These are phyloP conservation scores for Aureobasidium namibiae DNA, from an alignment of 2,329 filamentous ascomycete species.

Conservation along the genomic window DNA sequence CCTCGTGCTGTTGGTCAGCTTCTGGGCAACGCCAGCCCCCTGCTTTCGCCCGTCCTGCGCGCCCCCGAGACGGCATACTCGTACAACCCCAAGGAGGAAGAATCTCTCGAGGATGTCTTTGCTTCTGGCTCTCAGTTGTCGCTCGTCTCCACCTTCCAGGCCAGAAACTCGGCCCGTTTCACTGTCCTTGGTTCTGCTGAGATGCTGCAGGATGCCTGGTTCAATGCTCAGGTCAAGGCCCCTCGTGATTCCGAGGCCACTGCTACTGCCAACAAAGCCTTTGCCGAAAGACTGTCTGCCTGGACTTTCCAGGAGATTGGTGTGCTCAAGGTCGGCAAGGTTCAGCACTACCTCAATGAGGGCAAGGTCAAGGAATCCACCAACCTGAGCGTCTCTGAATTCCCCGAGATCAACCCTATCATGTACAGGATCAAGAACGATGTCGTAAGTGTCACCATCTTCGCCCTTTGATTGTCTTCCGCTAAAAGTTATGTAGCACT, in stretches of 20 bases:
- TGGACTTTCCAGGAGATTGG: constrained; percentile 96
- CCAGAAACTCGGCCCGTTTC: constrained; percentile 85
- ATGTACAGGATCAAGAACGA: constrained; percentile 97
- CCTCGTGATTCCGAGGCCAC: constrained; percentile 44
- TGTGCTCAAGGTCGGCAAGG: constrained; percentile 72
- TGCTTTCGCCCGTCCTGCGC: constrained; percentile 73
- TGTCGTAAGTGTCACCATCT: constrained; percentile 64
- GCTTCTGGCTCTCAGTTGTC: constrained; percentile 75
- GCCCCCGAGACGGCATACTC: constrained; percentile 82
- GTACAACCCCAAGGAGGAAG: constrained; percentile 87
- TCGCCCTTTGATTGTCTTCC: not conserved
- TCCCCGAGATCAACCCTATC: constrained; percentile 58
- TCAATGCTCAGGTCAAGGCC: constrained; percentile 65
- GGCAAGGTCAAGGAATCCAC: constrained; percentile 37
- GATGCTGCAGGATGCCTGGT: constrained; percentile 82
- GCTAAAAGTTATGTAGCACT: constrained; percentile 49
- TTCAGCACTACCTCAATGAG: constrained; percentile 64
- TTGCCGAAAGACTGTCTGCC: constrained; percentile 75
- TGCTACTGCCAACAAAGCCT: constrained; percentile 71
- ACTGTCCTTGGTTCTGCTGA: constrained; percentile 79
- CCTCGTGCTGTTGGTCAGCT: constrained; percentile 73
- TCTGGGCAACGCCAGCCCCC: constrained; percentile 64
- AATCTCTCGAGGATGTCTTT: constrained; percentile 70
- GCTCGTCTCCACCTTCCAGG: constrained; percentile 80
- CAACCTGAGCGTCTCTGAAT: constrained; percentile 13